Conservation (phyloP, 2,329 filamentous ascomycete genomes). For the Ustulina deusta region DNA sequence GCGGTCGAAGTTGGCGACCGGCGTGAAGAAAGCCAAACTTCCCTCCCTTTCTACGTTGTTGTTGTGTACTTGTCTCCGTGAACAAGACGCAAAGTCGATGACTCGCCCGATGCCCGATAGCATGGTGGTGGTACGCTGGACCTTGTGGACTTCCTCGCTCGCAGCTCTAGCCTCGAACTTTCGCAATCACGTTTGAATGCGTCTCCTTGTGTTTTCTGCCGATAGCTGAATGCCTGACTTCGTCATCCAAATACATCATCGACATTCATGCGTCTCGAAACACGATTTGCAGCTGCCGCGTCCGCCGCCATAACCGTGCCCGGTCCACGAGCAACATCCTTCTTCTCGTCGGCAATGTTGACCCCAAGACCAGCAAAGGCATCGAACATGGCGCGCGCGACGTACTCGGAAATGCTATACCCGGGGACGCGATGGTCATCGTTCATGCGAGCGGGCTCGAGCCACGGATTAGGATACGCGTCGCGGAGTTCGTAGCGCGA, state of each 20-base stretch:
- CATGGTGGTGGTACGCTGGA: background rate
- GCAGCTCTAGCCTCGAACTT: background rate
- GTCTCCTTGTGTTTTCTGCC: background rate
- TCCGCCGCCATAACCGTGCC: slow-evolving; percentile 53
- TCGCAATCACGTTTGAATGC: background rate
- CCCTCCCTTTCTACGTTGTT: background rate
- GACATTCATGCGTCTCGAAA: slow-evolving; percentile 59
- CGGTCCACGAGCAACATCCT: slow-evolving; percentile 52
- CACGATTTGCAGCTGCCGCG: slow-evolving; percentile 50
- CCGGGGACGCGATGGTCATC: slow-evolving; percentile 79
- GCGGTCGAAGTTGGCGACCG: background rate
- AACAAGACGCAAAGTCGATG: background rate
- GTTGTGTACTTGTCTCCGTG: slow-evolving; percentile 2
- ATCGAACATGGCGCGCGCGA: slow-evolving; percentile 82
- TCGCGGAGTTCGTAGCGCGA: slow-evolving; percentile 75
- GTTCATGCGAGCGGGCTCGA: slow-evolving; percentile 75
- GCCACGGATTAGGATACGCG: slow-evolving; percentile 79
- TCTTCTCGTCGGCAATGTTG: slow-evolving; percentile 83
- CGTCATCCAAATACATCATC: slow-evolving; percentile 58
- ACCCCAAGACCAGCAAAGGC: slow-evolving; percentile 91
- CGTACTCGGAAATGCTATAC: slow-evolving; percentile 86
- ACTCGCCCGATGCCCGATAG: background rate
- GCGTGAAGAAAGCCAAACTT: background rate
- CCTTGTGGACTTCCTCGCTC: background rate
- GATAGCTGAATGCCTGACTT: background rate